Evolutionary conservation across 2,329 filamentous ascomycete species (phyloP).

Genomic region (Parascedosporium putredinis): DNA sequence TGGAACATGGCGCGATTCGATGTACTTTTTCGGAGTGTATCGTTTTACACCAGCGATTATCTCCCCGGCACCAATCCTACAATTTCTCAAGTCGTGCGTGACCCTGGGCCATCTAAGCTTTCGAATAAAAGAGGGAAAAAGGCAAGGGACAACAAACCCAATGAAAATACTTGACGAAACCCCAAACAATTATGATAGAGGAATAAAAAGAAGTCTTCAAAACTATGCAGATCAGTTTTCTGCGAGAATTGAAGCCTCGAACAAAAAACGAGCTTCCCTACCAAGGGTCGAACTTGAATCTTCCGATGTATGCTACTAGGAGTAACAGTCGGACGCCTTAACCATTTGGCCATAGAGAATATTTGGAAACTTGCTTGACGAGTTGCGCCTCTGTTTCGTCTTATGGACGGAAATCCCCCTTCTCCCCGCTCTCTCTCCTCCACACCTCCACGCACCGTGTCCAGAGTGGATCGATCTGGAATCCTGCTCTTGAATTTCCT

Average conservation of each 20-base stretch:
- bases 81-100: no score
- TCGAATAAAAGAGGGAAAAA: background rate
- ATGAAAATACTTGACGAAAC: background rate
- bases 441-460: no score
- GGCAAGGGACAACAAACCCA: background rate
- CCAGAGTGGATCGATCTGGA: background rate
- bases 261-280: background rate
- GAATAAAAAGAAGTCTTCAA: background rate
- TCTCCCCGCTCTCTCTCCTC: no score
- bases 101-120: no score
- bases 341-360: slow-evolving; percentile 6
- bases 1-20: no score
- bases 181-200: no score
- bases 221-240: background rate
- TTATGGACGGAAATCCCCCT: no score
- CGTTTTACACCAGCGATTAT: no score
- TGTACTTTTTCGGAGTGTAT: no score
- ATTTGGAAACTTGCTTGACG: background rate
- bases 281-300: slow-evolving; percentile 6
- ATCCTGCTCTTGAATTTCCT: no score
- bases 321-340: slow-evolving; percentile 6
- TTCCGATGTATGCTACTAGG: slow-evolving; percentile 2
- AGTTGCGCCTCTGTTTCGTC: background rate
- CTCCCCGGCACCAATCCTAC: no score
- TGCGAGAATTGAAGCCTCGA: background rate